A percentile compares a stretch with the other conserved stretches of the same genome.
These are phyloP conservation scores for Sugiyamaella novakii DNA, from an alignment of 1,139 yeast species.

Conservation along the genomic window DNA sequence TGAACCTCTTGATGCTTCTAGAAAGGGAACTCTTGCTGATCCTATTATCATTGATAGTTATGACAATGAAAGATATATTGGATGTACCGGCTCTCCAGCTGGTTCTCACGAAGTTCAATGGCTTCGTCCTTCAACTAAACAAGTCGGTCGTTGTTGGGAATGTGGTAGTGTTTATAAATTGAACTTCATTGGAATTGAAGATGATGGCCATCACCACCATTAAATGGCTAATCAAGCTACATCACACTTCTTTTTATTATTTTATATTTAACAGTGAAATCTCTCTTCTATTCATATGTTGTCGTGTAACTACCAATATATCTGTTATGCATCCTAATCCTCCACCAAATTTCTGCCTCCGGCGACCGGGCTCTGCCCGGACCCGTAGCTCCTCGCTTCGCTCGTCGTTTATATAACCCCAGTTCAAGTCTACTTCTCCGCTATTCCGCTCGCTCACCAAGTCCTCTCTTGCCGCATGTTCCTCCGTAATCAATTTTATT, in stretches of 20 bases:
- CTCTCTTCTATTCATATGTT: neutral
- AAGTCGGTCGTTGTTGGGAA: constrained; percentile 97
- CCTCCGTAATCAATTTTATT: no score
- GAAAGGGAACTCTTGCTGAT: constrained; percentile 84
- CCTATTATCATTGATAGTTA: constrained; percentile 90
- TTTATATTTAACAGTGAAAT: constrained; percentile 7
- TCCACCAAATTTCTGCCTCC: neutral
- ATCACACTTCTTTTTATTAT: neutral
- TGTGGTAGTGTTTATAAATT: constrained; percentile 94
- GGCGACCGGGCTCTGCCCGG: constrained; percentile 3
- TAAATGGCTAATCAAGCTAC: constrained; percentile 16
- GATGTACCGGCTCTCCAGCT: constrained; percentile 96
- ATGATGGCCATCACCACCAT: constrained; percentile 45
- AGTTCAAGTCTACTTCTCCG: no score
- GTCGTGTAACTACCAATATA: constrained; percentile 11
- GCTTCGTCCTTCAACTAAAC: constrained; percentile 84
- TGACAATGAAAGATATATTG: constrained; percentile 92
- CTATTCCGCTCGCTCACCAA: no score
- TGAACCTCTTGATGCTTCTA: constrained; percentile 83
- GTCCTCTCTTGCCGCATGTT: no score
- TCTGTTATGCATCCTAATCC: constrained; percentile 6
- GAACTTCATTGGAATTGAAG: constrained; percentile 82
- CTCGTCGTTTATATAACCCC: neutral
- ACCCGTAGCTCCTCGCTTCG: neutral
- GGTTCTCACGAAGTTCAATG: constrained; percentile 90